These are phyloP conservation scores for Colletotrichum karsti DNA, from an alignment of 2,329 filamentous ascomycete genomes.

Conservation along the genomic window DNA sequence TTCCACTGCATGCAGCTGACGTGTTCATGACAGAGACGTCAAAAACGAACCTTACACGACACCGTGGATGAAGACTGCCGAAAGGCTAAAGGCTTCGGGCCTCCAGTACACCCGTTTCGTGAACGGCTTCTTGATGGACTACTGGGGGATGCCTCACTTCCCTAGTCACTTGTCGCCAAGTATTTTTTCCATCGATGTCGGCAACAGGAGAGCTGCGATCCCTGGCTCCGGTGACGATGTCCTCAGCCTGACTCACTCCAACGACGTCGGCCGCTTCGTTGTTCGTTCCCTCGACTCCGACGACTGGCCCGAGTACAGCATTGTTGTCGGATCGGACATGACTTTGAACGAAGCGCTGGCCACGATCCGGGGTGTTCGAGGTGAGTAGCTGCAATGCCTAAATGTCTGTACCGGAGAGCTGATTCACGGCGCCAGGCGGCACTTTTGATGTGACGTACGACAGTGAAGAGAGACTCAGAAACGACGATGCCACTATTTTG, in stretches of 20 bases:
- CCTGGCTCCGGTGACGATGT: slow-evolving; percentile 54
- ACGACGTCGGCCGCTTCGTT: slow-evolving; percentile 57
- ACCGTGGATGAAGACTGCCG: neutral
- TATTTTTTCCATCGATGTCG: slow-evolving; percentile 53
- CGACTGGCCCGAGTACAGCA: slow-evolving; percentile 49
- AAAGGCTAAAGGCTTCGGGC: slow-evolving; percentile 34
- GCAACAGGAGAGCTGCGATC: slow-evolving; percentile 52
- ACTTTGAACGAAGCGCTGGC: slow-evolving; percentile 53
- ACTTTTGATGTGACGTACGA: neutral
- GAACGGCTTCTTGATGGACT: slow-evolving; percentile 55
- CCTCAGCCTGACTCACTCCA: slow-evolving; percentile 56
- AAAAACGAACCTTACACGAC: neutral
- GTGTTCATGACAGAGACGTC: neutral
- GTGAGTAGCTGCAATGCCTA: neutral
- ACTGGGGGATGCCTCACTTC: slow-evolving; percentile 48
- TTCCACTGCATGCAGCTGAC: neutral
- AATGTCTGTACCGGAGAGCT: too few species aligned
- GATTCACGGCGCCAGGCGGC: neutral
- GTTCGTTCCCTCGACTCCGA: slow-evolving; percentile 46
- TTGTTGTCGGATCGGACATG: slow-evolving; percentile 47
- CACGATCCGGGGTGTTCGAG: slow-evolving; percentile 33
- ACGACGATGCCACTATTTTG: neutral
- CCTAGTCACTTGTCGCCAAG: slow-evolving; percentile 46
- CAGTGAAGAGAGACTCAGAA: neutral
- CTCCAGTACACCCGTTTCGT: slow-evolving; percentile 47